phyloP scores from a whole-genome alignment of 2,329 filamentous ascomycete species.

The Lojkania enalia region DNA sequence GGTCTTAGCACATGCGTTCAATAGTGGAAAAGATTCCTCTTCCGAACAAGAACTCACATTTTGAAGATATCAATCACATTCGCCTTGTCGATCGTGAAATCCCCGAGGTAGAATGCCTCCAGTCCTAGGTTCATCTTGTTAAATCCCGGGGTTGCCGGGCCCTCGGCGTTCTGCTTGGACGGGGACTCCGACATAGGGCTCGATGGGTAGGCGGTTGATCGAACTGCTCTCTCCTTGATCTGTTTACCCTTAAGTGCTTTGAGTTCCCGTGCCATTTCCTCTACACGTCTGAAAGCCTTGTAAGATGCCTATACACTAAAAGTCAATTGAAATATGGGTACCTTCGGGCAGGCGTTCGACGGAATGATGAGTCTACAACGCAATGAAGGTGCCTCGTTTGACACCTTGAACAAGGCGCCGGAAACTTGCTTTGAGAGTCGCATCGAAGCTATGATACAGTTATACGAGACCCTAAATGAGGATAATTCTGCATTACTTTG shows the following conservation, averaged over 20 bases:
- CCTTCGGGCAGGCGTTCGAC: not conserved
- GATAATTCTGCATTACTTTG: not conserved
- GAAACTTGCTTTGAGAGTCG: not conserved
- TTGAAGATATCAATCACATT: constrained; percentile 21
- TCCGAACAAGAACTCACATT: constrained; percentile 15
- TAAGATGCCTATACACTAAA: too few species aligned
- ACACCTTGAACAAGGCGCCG: not conserved
- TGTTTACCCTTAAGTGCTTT: constrained; percentile 20
- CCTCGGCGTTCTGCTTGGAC: constrained; percentile 13
- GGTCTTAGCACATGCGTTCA: not conserved
- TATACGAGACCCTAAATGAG: not conserved
- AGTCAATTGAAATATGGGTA: too few species aligned
- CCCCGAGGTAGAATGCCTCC: constrained; percentile 19
- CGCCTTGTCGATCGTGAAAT: constrained; percentile 16
- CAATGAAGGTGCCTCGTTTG: not conserved
- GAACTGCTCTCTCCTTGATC: constrained; percentile 9
- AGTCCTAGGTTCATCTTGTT: constrained; percentile 12
- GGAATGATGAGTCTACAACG: not conserved
- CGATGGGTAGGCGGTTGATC: constrained; percentile 20
- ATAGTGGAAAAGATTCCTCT: too few species aligned
- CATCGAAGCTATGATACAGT: not conserved
- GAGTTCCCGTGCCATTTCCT: constrained; percentile 29
- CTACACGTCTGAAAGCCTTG: constrained; percentile 28
- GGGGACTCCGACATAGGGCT: constrained; percentile 14
- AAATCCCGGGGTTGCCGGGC: constrained; percentile 12